Evolutionary conservation across 2,329 filamentous ascomycete species (phyloP).

Genomic region (Tympanopsis confertula): DNA sequence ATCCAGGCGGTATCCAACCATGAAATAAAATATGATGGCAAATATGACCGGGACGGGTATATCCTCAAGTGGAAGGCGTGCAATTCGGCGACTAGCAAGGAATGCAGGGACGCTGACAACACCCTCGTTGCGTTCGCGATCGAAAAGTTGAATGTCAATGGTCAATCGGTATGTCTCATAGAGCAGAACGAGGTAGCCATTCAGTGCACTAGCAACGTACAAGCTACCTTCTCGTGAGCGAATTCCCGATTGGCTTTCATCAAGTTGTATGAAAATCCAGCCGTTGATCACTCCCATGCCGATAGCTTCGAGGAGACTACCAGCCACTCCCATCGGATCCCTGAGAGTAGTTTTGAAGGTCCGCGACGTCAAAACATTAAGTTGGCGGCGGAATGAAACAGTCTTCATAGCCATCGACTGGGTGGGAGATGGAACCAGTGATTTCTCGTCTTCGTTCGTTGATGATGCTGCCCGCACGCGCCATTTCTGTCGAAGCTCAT

Average conservation of each 20-base stretch:
- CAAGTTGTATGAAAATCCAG: constrained; percentile 60
- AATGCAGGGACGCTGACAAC: constrained; percentile 61
- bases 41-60: constrained; percentile 62
- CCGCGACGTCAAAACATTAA: constrained; percentile 53
- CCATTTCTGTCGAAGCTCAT: no score
- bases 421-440: no score
- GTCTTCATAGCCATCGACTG: no score
- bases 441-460: no score
- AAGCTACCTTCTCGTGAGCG: constrained; percentile 62
- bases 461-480: no score
- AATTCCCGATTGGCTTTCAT: constrained; percentile 57
- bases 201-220: constrained; percentile 60
- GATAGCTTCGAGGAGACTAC: constrained; percentile 58
- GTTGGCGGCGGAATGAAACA: constrained; percentile 51
- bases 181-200: constrained; percentile 65
- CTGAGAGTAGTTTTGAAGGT: constrained; percentile 62
- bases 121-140: constrained; percentile 63
- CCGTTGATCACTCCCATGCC: constrained; percentile 62
- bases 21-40: constrained; percentile 65
- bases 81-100: constrained; percentile 57
- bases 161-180: constrained; percentile 69
- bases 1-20: constrained; percentile 60
- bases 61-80: constrained; percentile 60
- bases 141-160: constrained; percentile 64
- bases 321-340: constrained; percentile 65